Percentiles rank a stretch among this genome's conserved stretches.
Evolutionary conservation across 2,329 filamentous ascomycete species (phyloP).

Genomic region (Dissoconium aciculare): DNA sequence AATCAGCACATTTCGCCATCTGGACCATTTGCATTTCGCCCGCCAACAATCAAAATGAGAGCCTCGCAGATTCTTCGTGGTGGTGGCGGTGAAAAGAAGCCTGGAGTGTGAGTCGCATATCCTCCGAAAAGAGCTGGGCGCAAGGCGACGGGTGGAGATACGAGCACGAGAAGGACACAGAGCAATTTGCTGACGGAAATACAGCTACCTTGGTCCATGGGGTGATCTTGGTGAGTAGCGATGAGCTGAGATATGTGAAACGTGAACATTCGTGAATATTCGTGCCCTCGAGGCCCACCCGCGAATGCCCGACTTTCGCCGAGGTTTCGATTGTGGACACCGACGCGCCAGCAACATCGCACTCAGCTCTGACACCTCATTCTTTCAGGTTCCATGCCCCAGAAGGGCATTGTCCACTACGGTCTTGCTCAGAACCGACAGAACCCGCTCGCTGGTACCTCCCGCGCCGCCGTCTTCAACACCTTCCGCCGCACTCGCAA

Average conservation of each 20-base stretch:
- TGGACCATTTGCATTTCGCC: not conserved
- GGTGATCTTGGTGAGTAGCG: slow-evolving; percentile 1
- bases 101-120: slow-evolving; percentile 26
- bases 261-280: no score
- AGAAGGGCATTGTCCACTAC: slow-evolving; percentile 54
- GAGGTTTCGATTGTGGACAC: no score
- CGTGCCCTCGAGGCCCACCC: no score
- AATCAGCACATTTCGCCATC: not conserved
- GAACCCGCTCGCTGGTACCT: slow-evolving; percentile 64
- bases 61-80: slow-evolving; percentile 19
- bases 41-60: slow-evolving; percentile 23
- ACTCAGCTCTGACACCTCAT: no score
- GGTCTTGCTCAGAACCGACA: slow-evolving; percentile 76
- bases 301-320: no score
- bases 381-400: slow-evolving; percentile 35
- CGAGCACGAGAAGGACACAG: not conserved
- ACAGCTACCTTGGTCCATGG: not conserved
- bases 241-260: no score
- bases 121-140: not conserved
- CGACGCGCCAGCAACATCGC: no score
- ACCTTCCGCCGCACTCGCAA: slow-evolving; percentile 69
- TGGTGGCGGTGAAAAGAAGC: slow-evolving; percentile 28
- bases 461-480: slow-evolving; percentile 85
- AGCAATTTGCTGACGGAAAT: not conserved
- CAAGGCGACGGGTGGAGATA: not conserved